Evolutionary conservation across 768 basidiomycete species (phyloP), one percentile per base, ranked within the genome.

Genomic region (Panus rudis): DNA sequence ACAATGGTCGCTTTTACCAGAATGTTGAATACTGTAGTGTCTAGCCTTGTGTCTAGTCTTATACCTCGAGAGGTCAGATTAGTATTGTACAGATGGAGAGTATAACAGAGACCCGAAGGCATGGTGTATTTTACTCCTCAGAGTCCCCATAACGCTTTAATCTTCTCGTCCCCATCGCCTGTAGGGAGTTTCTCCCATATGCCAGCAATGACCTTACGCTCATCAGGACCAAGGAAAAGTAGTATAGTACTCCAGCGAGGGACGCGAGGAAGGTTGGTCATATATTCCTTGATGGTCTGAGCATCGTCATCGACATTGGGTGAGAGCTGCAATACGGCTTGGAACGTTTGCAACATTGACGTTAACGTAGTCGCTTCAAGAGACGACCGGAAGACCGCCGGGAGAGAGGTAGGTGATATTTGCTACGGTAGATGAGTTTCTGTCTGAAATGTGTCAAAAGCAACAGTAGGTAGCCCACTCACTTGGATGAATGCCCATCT

Each of bases 321-420:
- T 2, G 44, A 45, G 3, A 31, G 48, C 33, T 44, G 50, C 43
- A 69, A 58, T 10, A 60, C 52, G 0, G 54, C 52, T 6, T 55
- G 58, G 49, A 88, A 76, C 3, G 70, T 72, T 22, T 68, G 62
- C 20, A 89, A 57, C 17, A 89, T 66, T 1, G 76, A 74, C 2
- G 67, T 66, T 14, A 91, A 71, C 21, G 84, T 53, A 1, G 68
- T 53, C 0, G 88, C 75, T 33, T 90, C 88, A 24, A 91, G 68
- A 0, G 84, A 84, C 0, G 69, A 76, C 52, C 81, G 72, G 62
- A 84, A 87, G 28, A 91, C 60, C 2, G 67, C 51, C 1, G 85
- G 83, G 21, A 90, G 58, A 14, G 65, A 63, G 6, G 65, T 37
- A 0, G 86, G 76, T 0, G 73, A 63, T 33, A 88, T 69, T 25